Evolutionary conservation across 2,329 filamentous ascomycete species (phyloP), one percentile per base, ranked within the genome.

Genomic region (Sphaerulina vaccinii): DNA sequence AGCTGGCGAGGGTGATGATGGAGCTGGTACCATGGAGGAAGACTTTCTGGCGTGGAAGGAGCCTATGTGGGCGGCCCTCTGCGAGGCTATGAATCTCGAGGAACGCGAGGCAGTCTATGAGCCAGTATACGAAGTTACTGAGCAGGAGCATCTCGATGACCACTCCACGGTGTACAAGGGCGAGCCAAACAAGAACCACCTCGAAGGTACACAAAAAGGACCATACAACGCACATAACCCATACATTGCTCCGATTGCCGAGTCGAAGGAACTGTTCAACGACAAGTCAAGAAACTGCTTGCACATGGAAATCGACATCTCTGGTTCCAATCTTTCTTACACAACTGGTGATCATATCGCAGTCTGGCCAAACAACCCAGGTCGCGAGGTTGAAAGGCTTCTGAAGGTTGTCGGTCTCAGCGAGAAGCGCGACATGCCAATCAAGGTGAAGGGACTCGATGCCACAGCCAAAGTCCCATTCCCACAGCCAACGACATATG

Each of bases 1-100:
- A 52, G 90, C 91, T 50, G 93, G 95, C 63, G 92, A 97, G 76
- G 93, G 93, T 66, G 93, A 99, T 65, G 93, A 99, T 70, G 93
- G 95, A 59, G 91, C 93, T 60, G 93, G 95, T 56, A 99, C 93
- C 51, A 99, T 99, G 95, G 93, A 99, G 75, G 95, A 99, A 75
- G 95, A 99, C 67, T 99, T 97, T 72, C 76, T 99, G 65, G 89
- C 92, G 60, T 99, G 93, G 93, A 99, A 99, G 76, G 93, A 99
- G 66, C 91, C 91, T 56, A 99, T 99, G 93, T 99, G 95, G 93
- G 78, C 81, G 64, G 88, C 87, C 54, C 79, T 99, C 47, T 79
- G 87, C 19, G 82, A 88, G 60, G 84, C 88, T 68, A 89, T 99
- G 86, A 83, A 83, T 48, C 77, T 99, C 50, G 88, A 97, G 73